These are phyloP conservation scores for Globisporangium abappressorium DNA, from an alignment of 352 stramenopile genomes.

Conservation along the genomic window DNA sequence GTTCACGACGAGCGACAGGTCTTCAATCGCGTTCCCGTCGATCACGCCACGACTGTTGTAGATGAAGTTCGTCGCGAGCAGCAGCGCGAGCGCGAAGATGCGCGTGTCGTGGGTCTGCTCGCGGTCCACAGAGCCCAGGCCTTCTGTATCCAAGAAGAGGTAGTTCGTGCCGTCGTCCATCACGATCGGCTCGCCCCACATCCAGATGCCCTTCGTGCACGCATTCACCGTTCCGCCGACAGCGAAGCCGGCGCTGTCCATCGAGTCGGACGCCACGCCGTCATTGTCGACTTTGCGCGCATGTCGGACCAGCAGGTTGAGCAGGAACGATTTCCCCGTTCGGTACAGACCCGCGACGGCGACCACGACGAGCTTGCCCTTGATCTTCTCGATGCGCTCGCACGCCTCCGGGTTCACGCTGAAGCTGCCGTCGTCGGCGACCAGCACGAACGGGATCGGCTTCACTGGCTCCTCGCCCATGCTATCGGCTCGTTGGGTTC, in stretches of 20 bases:
- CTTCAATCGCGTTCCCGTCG: constrained; percentile 86
- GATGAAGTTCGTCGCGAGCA: constrained; percentile 86
- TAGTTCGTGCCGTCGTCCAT: constrained; percentile 68
- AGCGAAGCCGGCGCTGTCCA: constrained; percentile 50
- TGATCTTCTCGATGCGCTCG: constrained; percentile 63
- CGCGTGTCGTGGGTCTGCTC: constrained; percentile 88
- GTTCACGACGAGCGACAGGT: constrained; percentile 90
- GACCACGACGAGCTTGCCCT: constrained; percentile 81
- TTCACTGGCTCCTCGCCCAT: constrained; percentile 39
- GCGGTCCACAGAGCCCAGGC: constrained; percentile 77
- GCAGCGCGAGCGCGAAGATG: constrained; percentile 87
- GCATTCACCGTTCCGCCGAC: constrained; percentile 86
- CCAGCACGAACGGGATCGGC: constrained; percentile 78
- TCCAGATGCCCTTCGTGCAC: constrained; percentile 92
- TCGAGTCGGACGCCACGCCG: constrained; percentile 13
- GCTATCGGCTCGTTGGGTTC: constrained; percentile 5
- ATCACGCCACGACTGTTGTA: constrained; percentile 92
- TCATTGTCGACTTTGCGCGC: constrained; percentile 34
- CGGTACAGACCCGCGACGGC: constrained; percentile 86
- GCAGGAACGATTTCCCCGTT: constrained; percentile 89
- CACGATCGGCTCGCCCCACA: constrained; percentile 82
- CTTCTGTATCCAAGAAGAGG: constrained; percentile 89
- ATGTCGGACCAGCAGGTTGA: constrained; percentile 82
- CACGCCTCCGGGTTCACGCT: constrained; percentile 74
- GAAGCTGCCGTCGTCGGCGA: constrained; percentile 77